These are phyloP conservation scores for Echria macrotheca DNA, from an alignment of 495 filamentous ascomycete species.

Conservation along the genomic window DNA sequence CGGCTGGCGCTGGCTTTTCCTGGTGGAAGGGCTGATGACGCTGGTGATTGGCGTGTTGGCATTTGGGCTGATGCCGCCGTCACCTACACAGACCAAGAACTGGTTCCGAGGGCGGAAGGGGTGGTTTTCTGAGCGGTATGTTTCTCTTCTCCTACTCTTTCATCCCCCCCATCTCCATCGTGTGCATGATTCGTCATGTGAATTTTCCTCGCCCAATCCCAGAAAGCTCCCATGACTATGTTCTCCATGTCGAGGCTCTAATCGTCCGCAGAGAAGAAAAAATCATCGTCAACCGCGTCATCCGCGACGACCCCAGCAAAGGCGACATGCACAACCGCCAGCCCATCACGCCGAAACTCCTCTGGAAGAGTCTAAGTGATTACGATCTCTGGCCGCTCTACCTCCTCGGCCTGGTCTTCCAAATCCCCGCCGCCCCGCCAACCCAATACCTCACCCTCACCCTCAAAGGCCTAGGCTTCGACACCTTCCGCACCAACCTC, in stretches of 20 bases:
- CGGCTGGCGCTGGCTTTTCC: constrained; percentile 57
- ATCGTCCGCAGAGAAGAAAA: constrained; percentile 57
- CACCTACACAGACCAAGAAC: constrained; percentile 64
- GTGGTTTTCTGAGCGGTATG: constrained; percentile 59
- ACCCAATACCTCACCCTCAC: constrained; percentile 61
- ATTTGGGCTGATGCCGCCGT: constrained; percentile 64
- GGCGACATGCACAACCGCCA: constrained; percentile 57
- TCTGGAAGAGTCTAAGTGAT: constrained; percentile 60
- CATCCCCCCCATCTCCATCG: too few species aligned
- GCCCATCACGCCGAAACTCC: constrained; percentile 52
- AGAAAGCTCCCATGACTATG: background rate
- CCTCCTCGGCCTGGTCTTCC: constrained; percentile 56
- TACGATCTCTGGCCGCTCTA: constrained; percentile 75
- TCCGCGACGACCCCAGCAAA: constrained; percentile 68
- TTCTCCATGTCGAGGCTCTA: too few species aligned
- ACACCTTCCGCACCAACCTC: constrained; percentile 62
- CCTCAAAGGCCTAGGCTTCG: constrained; percentile 59
- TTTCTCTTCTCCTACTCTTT: background rate
- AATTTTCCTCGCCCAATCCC: background rate
- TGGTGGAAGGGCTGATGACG: constrained; percentile 46
- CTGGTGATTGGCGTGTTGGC: constrained; percentile 59
- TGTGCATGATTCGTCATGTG: too few species aligned
- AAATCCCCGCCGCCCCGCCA: constrained; percentile 54
- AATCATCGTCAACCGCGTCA: constrained; percentile 68
- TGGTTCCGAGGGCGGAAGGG: constrained; percentile 65